Evolutionary conservation across 805 yeast genomes (phyloP).

Genomic region (Pichia paraexigua): DNA sequence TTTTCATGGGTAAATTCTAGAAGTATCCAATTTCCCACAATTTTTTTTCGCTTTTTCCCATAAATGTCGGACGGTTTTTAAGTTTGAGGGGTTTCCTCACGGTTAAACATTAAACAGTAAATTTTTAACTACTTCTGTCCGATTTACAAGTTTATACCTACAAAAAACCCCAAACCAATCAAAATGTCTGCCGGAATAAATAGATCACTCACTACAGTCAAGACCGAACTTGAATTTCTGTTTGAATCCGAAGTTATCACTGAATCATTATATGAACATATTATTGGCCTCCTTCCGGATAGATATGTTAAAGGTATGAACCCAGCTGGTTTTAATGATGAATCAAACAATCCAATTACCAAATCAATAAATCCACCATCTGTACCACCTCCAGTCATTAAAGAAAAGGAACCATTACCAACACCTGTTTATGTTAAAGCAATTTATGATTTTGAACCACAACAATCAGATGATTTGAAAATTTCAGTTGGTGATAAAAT

Average conservation of each 20-base stretch:
- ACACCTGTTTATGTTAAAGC: conserved; percentile 43
- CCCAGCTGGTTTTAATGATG: conserved; percentile 20
- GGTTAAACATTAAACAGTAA: too few species aligned
- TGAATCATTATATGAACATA: conserved; percentile 37
- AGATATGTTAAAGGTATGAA: conserved; percentile 12
- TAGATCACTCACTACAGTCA: conserved; percentile 67
- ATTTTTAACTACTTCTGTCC: too few species aligned
- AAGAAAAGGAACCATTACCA: background rate
- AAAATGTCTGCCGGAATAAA: conserved; percentile 51
- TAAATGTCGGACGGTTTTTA: too few species aligned
- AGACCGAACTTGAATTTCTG: conserved; percentile 70
- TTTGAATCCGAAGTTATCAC: conserved; percentile 67
- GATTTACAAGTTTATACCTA: too few species aligned
- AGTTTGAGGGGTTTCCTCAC: background rate
- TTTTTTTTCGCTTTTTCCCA: too few species aligned
- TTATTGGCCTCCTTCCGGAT: conserved; percentile 3
- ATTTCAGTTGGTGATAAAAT: conserved; percentile 62
- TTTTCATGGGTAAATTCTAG: background rate
- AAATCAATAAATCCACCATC: conserved; percentile 4
- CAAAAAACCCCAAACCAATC: background rate
- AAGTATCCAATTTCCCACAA: background rate
- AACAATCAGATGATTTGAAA: conserved; percentile 66
- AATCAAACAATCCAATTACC: conserved; percentile 6
- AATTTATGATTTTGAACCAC: conserved; percentile 64
- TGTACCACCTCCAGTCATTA: background rate